A percentile compares a stretch with the other conserved stretches of the same genome.
Conservation (phyloP, 192 early-diverging fungal genomes). For the Phlyctochytrium bullatum region DNA sequence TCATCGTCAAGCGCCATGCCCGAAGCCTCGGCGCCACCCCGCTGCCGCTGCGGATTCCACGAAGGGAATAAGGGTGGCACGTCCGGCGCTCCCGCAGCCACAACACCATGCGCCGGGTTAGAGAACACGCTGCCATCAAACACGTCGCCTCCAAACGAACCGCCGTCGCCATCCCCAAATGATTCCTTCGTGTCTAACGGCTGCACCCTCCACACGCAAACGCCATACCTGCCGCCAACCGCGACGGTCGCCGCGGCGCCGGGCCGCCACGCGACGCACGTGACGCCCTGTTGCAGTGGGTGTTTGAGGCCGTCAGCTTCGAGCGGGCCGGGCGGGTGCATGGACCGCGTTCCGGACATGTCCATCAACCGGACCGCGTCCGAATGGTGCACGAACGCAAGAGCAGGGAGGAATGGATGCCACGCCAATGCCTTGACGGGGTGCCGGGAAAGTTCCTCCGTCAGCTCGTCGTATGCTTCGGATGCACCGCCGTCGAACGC, state of each 20-base stretch:
- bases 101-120: not conserved
- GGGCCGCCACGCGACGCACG: constrained; percentile 6
- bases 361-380: not conserved
- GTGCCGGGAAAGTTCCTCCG: not conserved
- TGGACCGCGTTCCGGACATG: not conserved
- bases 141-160: not conserved
- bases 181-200: not conserved
- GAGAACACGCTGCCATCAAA: not conserved
- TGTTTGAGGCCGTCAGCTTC: not conserved
- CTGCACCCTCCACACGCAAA: not conserved
- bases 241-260: not conserved
- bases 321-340: not conserved
- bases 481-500: not conserved
- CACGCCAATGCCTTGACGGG: not conserved
- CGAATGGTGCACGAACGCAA: not conserved
- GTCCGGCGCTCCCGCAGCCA: not conserved
- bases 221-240: not conserved
- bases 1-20: not conserved
- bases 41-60: not conserved
- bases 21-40: not conserved
- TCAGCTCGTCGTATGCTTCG: not conserved
- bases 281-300: not conserved
- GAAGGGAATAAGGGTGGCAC: not conserved
- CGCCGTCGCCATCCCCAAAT: not conserved
- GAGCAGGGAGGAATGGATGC: not conserved